Evolutionary conservation across 257 asterid species (phyloP).

Genomic region (Solanum ossicruentum): DNA sequence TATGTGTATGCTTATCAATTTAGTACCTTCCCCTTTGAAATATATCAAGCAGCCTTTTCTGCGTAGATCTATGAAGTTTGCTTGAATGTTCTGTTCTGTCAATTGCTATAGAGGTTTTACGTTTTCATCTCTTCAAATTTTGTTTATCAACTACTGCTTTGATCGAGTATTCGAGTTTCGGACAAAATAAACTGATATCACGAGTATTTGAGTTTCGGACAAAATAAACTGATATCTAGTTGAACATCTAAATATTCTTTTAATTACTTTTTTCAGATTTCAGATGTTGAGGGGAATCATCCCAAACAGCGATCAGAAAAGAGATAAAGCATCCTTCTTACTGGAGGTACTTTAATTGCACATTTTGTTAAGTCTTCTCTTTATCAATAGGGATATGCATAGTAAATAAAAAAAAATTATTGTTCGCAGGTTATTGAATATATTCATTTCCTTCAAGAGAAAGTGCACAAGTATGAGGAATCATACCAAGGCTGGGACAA

Average conservation of each 20-base stretch:
- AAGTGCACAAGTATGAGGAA: conserved; percentile 57
- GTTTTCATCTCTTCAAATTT: background rate
- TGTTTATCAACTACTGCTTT: background rate
- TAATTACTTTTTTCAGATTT: conserved; percentile 37
- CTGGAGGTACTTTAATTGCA: conserved; percentile 46
- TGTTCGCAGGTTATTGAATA: conserved; percentile 78
- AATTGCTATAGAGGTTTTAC: background rate
- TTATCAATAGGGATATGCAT: background rate
- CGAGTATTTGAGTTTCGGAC: background rate
- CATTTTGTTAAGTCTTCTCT: background rate
- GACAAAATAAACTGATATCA: background rate
- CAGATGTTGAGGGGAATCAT: conserved; percentile 79
- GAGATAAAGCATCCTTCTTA: conserved; percentile 95
- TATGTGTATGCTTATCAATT: background rate
- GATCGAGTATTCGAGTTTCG: background rate
- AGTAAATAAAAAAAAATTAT: background rate
- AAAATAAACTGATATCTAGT: background rate
- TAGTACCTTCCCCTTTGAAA: background rate
- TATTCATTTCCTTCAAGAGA: conserved; percentile 88
- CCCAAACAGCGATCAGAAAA: conserved; percentile 88
- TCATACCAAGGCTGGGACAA: conserved; percentile 71
- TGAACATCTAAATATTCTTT: background rate
- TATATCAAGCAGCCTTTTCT: background rate
- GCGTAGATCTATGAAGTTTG: background rate
- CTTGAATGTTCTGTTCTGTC: background rate